Evolutionary conservation across 805 yeast genomes (phyloP).

Genomic region (Pichia deserticola): DNA sequence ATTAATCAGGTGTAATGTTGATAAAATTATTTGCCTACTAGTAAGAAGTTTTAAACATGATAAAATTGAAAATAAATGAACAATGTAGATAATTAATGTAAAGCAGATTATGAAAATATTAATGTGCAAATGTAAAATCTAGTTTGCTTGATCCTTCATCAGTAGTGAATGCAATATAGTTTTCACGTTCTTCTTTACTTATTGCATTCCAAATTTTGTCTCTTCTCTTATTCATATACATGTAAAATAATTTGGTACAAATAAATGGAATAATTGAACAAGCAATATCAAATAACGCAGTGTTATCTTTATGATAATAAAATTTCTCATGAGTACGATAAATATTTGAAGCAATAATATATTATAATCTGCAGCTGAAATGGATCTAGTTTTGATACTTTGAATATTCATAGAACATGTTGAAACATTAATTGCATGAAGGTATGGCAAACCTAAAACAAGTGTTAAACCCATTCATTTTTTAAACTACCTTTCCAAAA

Average conservation of each 20-base stretch:
- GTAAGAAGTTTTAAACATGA: too few species aligned
- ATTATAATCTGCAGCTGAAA: conserved; percentile 55
- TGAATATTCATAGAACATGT: conserved; percentile 60
- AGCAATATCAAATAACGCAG: conserved; percentile 30
- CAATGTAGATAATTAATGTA: too few species aligned
- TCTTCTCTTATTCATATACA: conserved; percentile 35
- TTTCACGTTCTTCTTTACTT: conserved; percentile 40
- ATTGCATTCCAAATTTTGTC: conserved; percentile 43
- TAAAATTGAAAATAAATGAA: too few species aligned
- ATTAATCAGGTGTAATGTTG: too few species aligned
- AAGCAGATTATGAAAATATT: too few species aligned
- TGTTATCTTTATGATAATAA: conserved; percentile 50
- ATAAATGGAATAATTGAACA: conserved; percentile 25
- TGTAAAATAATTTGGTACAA: conserved; percentile 31
- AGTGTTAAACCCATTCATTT: conserved; percentile 22
- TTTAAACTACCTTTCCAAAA: conserved; percentile 23
- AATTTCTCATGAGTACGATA: conserved; percentile 55
- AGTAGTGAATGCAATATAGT: conserved; percentile 37
- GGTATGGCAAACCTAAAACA: conserved; percentile 36
- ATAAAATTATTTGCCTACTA: too few species aligned
- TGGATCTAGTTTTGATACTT: conserved; percentile 53
- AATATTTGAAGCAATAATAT: conserved; percentile 51
- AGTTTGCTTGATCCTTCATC: conserved; percentile 54
- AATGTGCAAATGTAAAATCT: conserved; percentile 31
- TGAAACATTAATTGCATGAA: conserved; percentile 48